Evolutionary conservation across 805 yeast genomes (phyloP), one percentile per base, ranked within the genome.

Genomic region (Hanseniaspora lindneri): DNA sequence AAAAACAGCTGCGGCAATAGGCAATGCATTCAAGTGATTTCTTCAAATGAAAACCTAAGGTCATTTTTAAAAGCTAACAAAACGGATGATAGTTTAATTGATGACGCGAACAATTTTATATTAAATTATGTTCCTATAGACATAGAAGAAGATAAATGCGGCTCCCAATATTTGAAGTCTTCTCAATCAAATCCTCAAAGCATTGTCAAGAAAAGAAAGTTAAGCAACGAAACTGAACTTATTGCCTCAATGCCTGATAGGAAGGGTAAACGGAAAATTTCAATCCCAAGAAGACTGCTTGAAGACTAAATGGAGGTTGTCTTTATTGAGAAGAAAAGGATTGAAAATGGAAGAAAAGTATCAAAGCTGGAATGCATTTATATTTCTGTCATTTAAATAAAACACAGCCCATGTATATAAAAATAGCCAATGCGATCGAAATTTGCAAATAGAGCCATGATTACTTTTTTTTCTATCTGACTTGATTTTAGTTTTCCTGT

Each of bases 231-330:
- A 11, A 14, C 24, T 13, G 19, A 39, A 29, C n/a, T n/a, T 13
- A 25, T 29, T 9, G n/a, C 41, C 3, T 25, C 28, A 17, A 13
- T 43, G 17, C 40, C 49, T 19, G 33, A 37, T 20, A 44, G 43
- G 39, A 44, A 40, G 34, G 37, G 43, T 10, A 44, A 33, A 30
- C 37, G 49, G 29, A 44, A 44, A 23, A 28, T 37, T 7, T 44
- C 49, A n/a, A 37, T 44, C 10, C 49, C 49, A 14, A 44, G 30
- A 32, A 44, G 42, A 23, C 25, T 44, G 4, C 24, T 44, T 11
- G 49, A 44, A 20, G 41, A 37, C 20, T 37, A 17, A 33, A 27
- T 27, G 11, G 8, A 11, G 8, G 29, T 27, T 27, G 29, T n/a
- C n/a, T n/a, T n/a, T n/a, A n/a, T n/a, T n/a, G n/a, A n/a, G n/a